Evolutionary conservation across 257 asterid species (phyloP).

Genomic region (Apocynum venetum): DNA sequence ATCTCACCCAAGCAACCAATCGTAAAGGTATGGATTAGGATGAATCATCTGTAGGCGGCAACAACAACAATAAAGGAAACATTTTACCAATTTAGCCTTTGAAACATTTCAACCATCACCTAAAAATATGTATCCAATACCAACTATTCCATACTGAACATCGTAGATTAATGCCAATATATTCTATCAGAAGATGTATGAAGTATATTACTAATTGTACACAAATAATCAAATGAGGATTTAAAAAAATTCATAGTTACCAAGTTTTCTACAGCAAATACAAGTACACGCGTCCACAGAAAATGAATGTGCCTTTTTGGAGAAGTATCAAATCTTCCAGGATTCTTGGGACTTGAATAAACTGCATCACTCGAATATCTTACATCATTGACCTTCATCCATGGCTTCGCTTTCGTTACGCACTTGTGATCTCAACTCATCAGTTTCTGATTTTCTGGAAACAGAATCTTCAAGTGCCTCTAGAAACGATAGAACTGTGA

Average conservation of each 20-base stretch:
- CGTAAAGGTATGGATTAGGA: too few relatives aligned
- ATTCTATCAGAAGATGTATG: background rate
- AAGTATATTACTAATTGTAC: background rate
- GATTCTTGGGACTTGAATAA: background rate
- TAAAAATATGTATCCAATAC: background rate
- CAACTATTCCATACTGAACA: background rate
- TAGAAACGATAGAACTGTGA: slow-evolving; percentile 86
- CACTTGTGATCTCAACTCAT: slow-evolving; percentile 45
- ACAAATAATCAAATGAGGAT: background rate
- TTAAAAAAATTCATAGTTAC: background rate
- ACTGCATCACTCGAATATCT: background rate
- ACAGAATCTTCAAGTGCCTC: slow-evolving; percentile 98
- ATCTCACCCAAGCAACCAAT: too few relatives aligned
- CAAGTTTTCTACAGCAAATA: background rate
- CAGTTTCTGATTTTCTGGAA: slow-evolving; percentile 38
- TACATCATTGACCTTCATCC: slow-evolving; percentile 70
- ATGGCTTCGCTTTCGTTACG: slow-evolving; percentile 47
- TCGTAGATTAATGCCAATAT: background rate
- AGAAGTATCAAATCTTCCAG: background rate
- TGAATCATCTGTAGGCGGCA: too few relatives aligned
- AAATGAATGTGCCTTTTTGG: background rate
- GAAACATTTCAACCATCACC: too few relatives aligned
- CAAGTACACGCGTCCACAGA: background rate
- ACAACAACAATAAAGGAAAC: too few relatives aligned
- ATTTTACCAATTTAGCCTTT: too few relatives aligned